A percentile compares a stretch with the other conserved stretches of the same genome.
Conservation (phyloP, 345 rosid genomes). For the Stellera chamaejasme region DNA sequence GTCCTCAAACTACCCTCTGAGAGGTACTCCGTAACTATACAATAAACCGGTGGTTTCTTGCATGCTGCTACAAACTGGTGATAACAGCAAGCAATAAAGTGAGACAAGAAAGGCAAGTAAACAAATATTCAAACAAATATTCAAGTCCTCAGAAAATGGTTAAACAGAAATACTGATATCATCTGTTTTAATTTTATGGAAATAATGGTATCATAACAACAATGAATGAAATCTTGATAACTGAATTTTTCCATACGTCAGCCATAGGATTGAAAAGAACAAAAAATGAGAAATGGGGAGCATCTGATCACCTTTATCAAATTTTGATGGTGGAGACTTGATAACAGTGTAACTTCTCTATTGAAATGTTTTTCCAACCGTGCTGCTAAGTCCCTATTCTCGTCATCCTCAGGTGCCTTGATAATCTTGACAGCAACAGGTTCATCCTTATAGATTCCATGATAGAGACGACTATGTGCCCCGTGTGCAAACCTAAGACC, state of each 20-base stretch:
- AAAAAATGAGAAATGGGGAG: not conserved
- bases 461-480: constrained; percentile 83
- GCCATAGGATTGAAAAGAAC: not conserved
- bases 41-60: constrained; percentile 68
- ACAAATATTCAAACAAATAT: not conserved
- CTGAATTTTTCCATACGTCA: not conserved
- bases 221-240: constrained; percentile 1
- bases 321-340: constrained; percentile 62
- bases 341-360: constrained; percentile 78
- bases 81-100: constrained; percentile 13
- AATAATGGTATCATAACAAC: not conserved
- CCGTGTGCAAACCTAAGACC: constrained; percentile 97
- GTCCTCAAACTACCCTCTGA: constrained; percentile 85
- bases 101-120: constrained; percentile 11
- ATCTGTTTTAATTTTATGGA: not conserved
- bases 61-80: constrained; percentile 68
- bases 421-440: constrained; percentile 96
- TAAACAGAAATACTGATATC: not conserved
- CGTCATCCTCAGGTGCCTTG: constrained; percentile 82
- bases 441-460: constrained; percentile 84
- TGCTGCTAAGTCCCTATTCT: constrained; percentile 52
- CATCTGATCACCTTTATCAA: constrained; percentile 63
- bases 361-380: constrained; percentile 80
- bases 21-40: constrained; percentile 58
- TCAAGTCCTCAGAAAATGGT: not conserved